These are phyloP conservation scores for Purpureocillium lavendulum DNA, from an alignment of 2,329 filamentous ascomycete species.

Conservation along the genomic window DNA sequence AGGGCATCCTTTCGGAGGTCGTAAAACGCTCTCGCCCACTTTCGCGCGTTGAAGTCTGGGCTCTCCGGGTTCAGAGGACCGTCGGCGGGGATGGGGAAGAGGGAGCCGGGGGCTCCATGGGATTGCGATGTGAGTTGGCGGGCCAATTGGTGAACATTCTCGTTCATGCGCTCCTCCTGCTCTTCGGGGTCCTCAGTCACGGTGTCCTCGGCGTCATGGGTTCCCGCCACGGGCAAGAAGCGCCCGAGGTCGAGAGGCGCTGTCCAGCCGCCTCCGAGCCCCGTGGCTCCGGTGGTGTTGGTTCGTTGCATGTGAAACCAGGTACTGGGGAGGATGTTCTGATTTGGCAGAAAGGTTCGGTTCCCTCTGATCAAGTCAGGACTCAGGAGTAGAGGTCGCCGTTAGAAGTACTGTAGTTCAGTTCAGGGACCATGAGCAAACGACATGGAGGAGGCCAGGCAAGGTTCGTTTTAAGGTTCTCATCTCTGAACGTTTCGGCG, in stretches of 20 bases:
- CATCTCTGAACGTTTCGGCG: no score
- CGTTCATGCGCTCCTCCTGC: constrained; percentile 4
- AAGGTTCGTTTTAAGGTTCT: no score
- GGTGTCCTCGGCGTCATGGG: not conserved
- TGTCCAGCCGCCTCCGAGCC: not conserved
- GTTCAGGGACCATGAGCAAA: no score
- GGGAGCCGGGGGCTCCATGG: constrained; percentile 13
- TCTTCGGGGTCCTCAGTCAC: not conserved
- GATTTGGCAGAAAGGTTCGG: not conserved
- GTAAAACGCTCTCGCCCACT: constrained; percentile 32
- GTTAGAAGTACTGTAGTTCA: no score
- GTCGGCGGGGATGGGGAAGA: constrained; percentile 13
- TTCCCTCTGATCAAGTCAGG: no score
- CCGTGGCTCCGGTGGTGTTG: not conserved
- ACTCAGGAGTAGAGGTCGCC: no score
- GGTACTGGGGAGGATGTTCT: not conserved
- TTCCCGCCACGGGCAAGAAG: not conserved
- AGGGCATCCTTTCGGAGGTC: constrained; percentile 9
- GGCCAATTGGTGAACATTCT: constrained; percentile 18
- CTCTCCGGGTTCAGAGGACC: constrained; percentile 28
- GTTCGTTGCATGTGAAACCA: not conserved
- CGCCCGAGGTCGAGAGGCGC: not conserved
- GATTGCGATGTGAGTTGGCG: constrained; percentile 18
- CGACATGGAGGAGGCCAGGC: no score
- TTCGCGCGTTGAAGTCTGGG: constrained; percentile 28